Evolutionary conservation across 2,329 filamentous ascomycete genomes (phyloP).

Genomic region (Chaetomium olivaceum): DNA sequence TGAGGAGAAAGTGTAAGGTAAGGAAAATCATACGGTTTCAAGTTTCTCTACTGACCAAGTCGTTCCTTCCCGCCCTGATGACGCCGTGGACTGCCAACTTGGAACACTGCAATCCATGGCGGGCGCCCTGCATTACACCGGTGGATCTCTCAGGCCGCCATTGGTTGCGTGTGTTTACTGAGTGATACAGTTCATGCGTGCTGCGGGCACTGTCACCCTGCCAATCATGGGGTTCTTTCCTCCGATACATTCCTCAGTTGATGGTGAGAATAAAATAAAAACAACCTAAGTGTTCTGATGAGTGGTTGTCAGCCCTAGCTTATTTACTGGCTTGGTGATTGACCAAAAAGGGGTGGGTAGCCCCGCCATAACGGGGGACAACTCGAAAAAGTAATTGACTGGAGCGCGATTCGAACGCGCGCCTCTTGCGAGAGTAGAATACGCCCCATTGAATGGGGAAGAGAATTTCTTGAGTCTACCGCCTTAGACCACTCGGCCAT

Average conservation of each 20-base stretch:
- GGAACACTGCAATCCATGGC: constrained; percentile 9
- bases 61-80: constrained; percentile 8
- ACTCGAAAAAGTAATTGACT: constrained; percentile 29
- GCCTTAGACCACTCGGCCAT: constrained; percentile 35
- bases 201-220: background rate
- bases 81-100: constrained; percentile 1
- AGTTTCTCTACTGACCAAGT: background rate
- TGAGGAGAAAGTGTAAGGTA: background rate
- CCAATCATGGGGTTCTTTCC: background rate
- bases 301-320: background rate
- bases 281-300: background rate
- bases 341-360: background rate
- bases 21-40: background rate
- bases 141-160: constrained; percentile 3
- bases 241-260: background rate
- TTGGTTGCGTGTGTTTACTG: constrained; percentile 10
- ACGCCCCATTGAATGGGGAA: constrained; percentile 23
- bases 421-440: constrained; percentile 35
- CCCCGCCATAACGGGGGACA: background rate
- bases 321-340: background rate
- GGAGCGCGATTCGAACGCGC: constrained; percentile 35
- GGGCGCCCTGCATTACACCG: background rate
- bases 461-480: constrained; percentile 33
- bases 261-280: background rate
- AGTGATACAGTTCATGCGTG: background rate